Conservation (phyloP, 1,284 basidiomycete genomes). For the Sanghuangporus weigelae region DNA sequence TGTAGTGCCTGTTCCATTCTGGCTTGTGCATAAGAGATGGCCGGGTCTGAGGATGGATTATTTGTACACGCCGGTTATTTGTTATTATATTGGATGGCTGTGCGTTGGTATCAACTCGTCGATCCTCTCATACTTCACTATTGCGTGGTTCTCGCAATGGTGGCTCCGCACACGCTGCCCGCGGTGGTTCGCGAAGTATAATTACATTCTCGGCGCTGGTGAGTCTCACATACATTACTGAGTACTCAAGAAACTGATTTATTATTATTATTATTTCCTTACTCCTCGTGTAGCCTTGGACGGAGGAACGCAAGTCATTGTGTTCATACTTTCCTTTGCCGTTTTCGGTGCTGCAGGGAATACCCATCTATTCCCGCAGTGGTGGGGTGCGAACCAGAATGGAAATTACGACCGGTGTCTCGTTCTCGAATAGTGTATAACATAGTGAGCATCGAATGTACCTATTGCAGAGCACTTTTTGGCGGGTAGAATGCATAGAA, state of each 20-base stretch:
- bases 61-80: conserved; percentile 12
- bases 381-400: conserved; percentile 23
- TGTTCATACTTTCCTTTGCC: conserved; percentile 54
- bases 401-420: too few relatives aligned
- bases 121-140: conserved; percentile 44
- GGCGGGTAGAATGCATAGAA: too few relatives aligned
- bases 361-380: conserved; percentile 38
- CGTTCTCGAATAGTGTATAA: too few relatives aligned
- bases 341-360: conserved; percentile 54
- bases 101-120: conserved; percentile 51
- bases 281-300: conserved; percentile 39
- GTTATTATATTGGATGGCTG: conserved; percentile 36
- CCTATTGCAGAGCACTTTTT: too few relatives aligned
- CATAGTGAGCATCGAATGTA: too few relatives aligned
- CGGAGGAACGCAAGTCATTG: conserved; percentile 51
- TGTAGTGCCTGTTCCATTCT: conserved; percentile 26
- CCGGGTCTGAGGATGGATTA: conserved; percentile 17
- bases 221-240: neutral
- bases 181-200: conserved; percentile 54
- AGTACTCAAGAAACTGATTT: neutral
- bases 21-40: conserved; percentile 23
- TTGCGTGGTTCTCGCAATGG: conserved; percentile 54
- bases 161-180: conserved; percentile 40
- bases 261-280: neutral
- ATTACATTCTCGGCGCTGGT: conserved; percentile 45